phyloP scores from a whole-genome alignment of 2,329 filamentous ascomycete species.

The Alternaria panax region DNA sequence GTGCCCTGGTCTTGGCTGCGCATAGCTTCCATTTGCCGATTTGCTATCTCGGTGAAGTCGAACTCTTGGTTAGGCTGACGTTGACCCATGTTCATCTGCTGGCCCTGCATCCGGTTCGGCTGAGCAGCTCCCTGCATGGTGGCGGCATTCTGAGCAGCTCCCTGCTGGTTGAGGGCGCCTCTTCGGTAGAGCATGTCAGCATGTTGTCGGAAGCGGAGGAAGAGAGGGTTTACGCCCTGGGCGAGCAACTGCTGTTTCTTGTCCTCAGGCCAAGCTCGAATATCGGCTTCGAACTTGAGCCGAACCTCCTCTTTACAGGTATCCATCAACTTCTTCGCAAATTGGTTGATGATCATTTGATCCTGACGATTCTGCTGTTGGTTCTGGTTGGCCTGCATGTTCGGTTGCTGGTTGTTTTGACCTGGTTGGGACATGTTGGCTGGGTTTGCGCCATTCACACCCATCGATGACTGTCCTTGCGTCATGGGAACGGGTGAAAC shows the following conservation, averaged over 20 bases:
- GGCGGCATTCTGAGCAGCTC: conserved; percentile 31
- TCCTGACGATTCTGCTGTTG: conserved; percentile 28
- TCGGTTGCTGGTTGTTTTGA: conserved; percentile 42
- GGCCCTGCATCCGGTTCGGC: conserved; percentile 37
- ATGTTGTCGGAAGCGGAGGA: conserved; percentile 60
- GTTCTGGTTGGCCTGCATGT: conserved; percentile 38
- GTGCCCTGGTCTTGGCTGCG: conserved; percentile 68
- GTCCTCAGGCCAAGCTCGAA: conserved; percentile 56
- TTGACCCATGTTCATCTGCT: conserved; percentile 38
- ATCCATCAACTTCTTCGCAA: conserved; percentile 58
- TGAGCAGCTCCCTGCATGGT: conserved; percentile 46
- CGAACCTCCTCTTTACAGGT: conserved; percentile 59
- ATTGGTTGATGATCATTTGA: conserved; percentile 49
- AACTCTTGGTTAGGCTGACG: conserved; percentile 45
- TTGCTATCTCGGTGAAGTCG: conserved; percentile 64
- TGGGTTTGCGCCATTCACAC: conserved; percentile 38
- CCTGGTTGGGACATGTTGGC: conserved; percentile 24
- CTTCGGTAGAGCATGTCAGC: conserved; percentile 48
- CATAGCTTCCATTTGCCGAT: conserved; percentile 68
- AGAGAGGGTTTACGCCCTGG: conserved; percentile 59
- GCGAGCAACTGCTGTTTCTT: conserved; percentile 55
- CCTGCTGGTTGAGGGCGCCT: conserved; percentile 29
- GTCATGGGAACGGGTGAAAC: conserved; percentile 56
- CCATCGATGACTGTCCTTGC: conserved; percentile 42
- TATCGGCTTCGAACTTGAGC: conserved; percentile 49